These are phyloP conservation scores for Scutellaria galericulata DNA, from an alignment of 257 asterid genomes.

Conservation along the genomic window DNA sequence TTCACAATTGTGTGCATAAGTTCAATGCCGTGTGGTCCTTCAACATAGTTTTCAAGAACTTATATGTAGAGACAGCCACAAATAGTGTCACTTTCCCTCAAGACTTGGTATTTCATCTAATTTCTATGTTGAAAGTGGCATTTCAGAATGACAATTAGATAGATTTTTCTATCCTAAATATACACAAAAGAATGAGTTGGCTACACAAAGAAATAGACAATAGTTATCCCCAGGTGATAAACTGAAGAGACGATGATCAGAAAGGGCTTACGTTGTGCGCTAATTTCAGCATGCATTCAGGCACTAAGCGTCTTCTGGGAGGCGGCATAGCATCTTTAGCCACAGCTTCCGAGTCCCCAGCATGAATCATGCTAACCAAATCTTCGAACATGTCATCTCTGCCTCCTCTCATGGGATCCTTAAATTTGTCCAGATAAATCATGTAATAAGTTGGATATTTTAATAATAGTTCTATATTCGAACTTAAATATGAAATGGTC, in stretches of 20 bases:
- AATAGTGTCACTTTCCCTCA: too few relatives aligned
- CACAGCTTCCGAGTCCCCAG: constrained; percentile 61
- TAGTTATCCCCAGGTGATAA: not conserved
- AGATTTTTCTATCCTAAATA: not conserved
- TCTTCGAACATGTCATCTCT: constrained; percentile 70
- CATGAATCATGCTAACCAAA: constrained; percentile 61
- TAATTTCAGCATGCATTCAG: constrained; percentile 78
- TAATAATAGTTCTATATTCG: not conserved
- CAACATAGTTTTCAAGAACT: not conserved
- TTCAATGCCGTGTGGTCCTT: constrained; percentile 22
- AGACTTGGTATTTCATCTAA: not conserved
- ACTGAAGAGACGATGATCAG: constrained; percentile 31
- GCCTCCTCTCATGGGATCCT: constrained; percentile 98
- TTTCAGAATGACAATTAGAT: not conserved
- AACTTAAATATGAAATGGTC: not conserved
- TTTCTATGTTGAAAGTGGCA: not conserved
- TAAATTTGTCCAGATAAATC: not conserved
- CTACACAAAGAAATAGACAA: constrained; percentile 9
- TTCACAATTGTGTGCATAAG: not conserved
- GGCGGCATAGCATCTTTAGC: constrained; percentile 56
- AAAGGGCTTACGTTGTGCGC: constrained; percentile 80
- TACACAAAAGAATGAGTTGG: constrained; percentile 28
- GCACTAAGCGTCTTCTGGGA: constrained; percentile 71
- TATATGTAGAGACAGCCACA: not conserved
- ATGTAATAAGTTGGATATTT: constrained; percentile 10